Conservation (phyloP, 2,329 filamentous ascomycete genomes). For the Hymenoscyphus albidus region DNA sequence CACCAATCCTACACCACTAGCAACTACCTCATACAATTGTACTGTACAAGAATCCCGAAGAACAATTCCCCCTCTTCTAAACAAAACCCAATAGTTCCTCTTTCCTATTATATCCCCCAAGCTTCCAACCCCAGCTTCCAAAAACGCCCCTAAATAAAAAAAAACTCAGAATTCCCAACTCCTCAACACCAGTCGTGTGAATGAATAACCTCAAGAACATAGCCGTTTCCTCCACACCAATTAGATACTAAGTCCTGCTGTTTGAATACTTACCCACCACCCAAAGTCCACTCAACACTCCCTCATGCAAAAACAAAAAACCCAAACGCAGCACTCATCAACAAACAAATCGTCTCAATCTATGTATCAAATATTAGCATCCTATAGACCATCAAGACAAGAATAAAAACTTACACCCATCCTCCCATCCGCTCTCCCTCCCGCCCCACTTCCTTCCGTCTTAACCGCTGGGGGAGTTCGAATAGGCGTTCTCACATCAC, state of each 20-base stretch:
- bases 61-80: too few species aligned
- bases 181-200: neutral
- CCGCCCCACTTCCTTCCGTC: neutral
- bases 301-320: constrained; percentile 6
- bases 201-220: neutral
- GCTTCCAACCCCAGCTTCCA: neutral
- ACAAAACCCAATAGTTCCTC: too few species aligned
- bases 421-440: neutral
- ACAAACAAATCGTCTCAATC: constrained; percentile 1
- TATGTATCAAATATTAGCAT: neutral
- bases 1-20: too few species aligned
- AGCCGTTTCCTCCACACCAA: neutral
- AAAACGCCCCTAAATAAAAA: neutral
- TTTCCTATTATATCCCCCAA: too few species aligned
- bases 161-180: neutral
- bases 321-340: constrained; percentile 4
- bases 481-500: neutral
- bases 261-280: neutral
- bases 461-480: neutral
- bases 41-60: too few species aligned
- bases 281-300: neutral
- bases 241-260: neutral
- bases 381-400: neutral
- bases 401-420: neutral
- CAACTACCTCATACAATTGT: too few species aligned